These are phyloP conservation scores for Balakata baccata DNA, from an alignment of 345 rosid species.

Conservation along the genomic window DNA sequence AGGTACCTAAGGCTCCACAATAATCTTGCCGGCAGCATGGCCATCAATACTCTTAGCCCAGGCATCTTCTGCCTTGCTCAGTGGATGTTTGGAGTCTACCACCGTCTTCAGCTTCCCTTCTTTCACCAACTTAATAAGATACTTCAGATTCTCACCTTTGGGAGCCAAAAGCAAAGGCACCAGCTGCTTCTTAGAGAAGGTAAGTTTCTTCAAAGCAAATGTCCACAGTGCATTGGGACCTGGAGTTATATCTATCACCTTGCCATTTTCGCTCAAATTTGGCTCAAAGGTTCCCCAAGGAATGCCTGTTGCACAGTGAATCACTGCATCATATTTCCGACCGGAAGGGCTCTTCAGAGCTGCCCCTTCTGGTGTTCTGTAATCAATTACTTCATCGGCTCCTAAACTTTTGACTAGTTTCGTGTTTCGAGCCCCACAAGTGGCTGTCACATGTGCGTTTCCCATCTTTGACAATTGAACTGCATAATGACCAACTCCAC, in stretches of 20 bases:
- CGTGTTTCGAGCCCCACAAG: constrained; percentile 29
- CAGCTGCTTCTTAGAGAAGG: constrained; percentile 24
- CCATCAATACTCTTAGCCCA: constrained; percentile 30
- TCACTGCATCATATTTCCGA: constrained; percentile 28
- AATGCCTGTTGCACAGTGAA: constrained; percentile 25
- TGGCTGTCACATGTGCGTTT: constrained; percentile 26
- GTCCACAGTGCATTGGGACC: constrained; percentile 16
- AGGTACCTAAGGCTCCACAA: constrained; percentile 17
- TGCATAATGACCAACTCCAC: constrained; percentile 31
- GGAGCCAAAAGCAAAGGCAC: constrained; percentile 7
- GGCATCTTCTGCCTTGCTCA: constrained; percentile 30
- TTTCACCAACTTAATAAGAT: constrained; percentile 17
- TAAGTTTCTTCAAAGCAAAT: constrained; percentile 16
- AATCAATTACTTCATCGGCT: constrained; percentile 28
- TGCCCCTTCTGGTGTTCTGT: constrained; percentile 23
- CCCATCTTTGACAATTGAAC: constrained; percentile 31
- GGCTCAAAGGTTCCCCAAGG: constrained; percentile 25
- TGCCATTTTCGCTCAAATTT: constrained; percentile 26
- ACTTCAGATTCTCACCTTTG: constrained; percentile 7
- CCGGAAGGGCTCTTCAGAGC: constrained; percentile 30
- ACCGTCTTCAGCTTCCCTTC: constrained; percentile 19
- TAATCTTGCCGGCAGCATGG: constrained; percentile 29
- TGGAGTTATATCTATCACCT: constrained; percentile 28
- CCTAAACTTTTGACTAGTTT: constrained; percentile 24
- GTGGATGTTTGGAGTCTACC: constrained; percentile 23